Evolutionary conservation across 2,329 filamentous ascomycete genomes (phyloP).

Genomic region (Intubia oerlemansii): DNA sequence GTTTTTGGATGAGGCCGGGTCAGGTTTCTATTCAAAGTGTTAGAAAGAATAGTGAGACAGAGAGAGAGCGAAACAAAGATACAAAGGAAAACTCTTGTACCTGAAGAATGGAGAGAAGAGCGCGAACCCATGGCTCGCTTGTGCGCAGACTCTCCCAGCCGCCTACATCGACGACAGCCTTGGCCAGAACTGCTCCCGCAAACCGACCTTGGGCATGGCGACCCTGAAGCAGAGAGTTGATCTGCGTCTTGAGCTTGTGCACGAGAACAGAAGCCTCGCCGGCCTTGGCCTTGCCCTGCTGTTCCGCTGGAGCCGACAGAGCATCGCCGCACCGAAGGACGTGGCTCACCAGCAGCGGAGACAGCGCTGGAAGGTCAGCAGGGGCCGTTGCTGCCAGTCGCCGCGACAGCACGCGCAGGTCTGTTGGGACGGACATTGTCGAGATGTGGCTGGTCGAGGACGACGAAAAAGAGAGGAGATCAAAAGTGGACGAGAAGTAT

Average conservation of each 20-base stretch:
- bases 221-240: slow-evolving; percentile 60
- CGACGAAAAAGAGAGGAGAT: too few relatives aligned
- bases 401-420: slow-evolving; percentile 43
- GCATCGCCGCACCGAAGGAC: slow-evolving; percentile 33
- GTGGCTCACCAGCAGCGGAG: slow-evolving; percentile 45
- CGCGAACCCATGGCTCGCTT: slow-evolving; percentile 54
- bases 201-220: slow-evolving; percentile 55
- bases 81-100: too few relatives aligned
- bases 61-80: too few relatives aligned
- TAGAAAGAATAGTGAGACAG: too few relatives aligned
- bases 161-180: slow-evolving; percentile 61
- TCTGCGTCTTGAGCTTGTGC: slow-evolving; percentile 61
- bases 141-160: slow-evolving; percentile 64
- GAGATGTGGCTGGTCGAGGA: too few relatives aligned
- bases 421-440: slow-evolving; percentile 25
- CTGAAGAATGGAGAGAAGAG: slow-evolving; percentile 54
- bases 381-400: slow-evolving; percentile 50
- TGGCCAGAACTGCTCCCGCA: slow-evolving; percentile 56
- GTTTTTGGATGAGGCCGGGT: slow-evolving; percentile 54
- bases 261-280: slow-evolving; percentile 49
- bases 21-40: too few relatives aligned
- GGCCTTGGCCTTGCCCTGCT: slow-evolving; percentile 27
- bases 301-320: slow-evolving; percentile 37
- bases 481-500: too few relatives aligned
- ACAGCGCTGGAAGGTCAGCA: slow-evolving; percentile 51